phyloP scores from a whole-genome alignment of 2,329 filamentous ascomycete species.

The Teratosphaeria zuluensis region DNA sequence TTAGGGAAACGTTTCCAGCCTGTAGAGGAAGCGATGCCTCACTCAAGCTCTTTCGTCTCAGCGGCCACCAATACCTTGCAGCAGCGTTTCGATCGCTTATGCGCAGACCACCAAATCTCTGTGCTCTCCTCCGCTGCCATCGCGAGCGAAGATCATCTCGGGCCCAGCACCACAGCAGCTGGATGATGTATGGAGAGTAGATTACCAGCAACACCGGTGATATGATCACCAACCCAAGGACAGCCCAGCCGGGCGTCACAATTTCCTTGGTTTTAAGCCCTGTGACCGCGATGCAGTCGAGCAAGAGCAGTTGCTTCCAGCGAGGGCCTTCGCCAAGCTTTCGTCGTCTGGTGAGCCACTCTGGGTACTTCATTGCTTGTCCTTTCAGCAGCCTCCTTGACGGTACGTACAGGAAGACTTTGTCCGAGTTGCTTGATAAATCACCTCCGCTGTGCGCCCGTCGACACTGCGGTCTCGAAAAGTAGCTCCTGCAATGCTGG shows the following conservation, averaged over 20 bases:
- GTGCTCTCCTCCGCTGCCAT: not conserved
- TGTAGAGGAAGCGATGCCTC: not conserved
- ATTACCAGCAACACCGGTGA: not conserved
- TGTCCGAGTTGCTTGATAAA: not conserved
- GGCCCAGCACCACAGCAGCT: not conserved
- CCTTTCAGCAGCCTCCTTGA: not conserved
- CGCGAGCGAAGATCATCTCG: not conserved
- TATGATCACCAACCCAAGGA: not conserved
- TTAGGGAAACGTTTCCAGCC: not conserved
- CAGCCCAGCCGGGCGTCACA: not conserved
- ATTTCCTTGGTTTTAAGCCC: not conserved
- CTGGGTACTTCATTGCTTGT: not conserved
- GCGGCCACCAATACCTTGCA: not conserved
- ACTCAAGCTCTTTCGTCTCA: not conserved
- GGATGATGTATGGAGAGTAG: not conserved
- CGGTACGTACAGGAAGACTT: not conserved
- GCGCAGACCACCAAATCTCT: not conserved
- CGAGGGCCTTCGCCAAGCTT: not conserved
- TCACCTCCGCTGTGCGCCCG: too few relatives aligned
- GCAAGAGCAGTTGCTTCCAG: not conserved
- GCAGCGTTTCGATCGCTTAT: not conserved
- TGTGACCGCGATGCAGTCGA: not conserved
- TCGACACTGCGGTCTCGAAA: too few relatives aligned
- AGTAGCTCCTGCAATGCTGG: too few relatives aligned
- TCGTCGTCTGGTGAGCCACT: not conserved